Conservation (phyloP, 2,329 filamentous ascomycete genomes). For the Fusarium sarcochroum region DNA sequence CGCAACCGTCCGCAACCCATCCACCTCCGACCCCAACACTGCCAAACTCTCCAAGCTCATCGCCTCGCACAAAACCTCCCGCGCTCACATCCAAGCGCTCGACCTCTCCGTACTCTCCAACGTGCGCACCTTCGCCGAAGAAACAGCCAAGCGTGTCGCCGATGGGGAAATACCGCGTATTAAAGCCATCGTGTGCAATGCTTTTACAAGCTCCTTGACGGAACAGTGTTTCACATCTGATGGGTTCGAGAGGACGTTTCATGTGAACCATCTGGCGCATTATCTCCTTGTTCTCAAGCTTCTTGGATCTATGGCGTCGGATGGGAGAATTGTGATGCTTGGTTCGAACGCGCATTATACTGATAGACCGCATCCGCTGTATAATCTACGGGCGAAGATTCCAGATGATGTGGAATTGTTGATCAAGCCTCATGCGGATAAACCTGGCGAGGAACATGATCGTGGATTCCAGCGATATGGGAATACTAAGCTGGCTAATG, state of each 20-base stretch:
- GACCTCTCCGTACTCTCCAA: conserved; percentile 28
- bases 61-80: not conserved
- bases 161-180: conserved; percentile 25
- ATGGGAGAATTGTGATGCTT: conserved; percentile 35
- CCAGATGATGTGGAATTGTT: conserved; percentile 20
- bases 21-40: conserved; percentile 49
- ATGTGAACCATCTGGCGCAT: conserved; percentile 40
- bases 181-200: conserved; percentile 41
- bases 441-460: conserved; percentile 30
- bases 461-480: conserved; percentile 45
- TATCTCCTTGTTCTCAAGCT: conserved; percentile 43
- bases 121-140: conserved; percentile 23
- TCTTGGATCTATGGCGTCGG: conserved; percentile 26
- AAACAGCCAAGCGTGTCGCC: not conserved
- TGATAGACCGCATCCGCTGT: conserved; percentile 28
- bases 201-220: conserved; percentile 31
- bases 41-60: conserved; percentile 46
- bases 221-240: conserved; percentile 27
- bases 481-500: conserved; percentile 41
- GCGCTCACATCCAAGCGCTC: conserved; percentile 27
- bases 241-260: conserved; percentile 38
- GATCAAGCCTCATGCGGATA: conserved; percentile 12
- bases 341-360: conserved; percentile 34
- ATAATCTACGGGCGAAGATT: conserved; percentile 23
- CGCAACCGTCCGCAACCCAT: conserved; percentile 53